Evolutionary conservation across 1,284 basidiomycete species (phyloP), one percentile per base, ranked within the genome.

Genomic region (Naganishia sp.): DNA sequence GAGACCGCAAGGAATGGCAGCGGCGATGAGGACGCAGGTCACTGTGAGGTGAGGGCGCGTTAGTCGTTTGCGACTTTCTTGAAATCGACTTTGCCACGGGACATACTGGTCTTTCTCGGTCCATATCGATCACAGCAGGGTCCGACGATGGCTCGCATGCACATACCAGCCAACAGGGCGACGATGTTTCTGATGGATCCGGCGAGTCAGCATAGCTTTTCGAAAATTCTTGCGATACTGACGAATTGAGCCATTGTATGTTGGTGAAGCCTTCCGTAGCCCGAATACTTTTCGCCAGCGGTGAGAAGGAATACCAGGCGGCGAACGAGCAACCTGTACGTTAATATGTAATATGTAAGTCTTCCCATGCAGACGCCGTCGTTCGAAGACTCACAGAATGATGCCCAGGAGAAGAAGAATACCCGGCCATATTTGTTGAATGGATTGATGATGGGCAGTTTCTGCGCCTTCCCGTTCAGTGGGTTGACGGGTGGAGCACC

Each of bases 241-340:
- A 58, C 56, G 56, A 58, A 72, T 86, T 84, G 39, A 68, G 35
- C 58, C 66, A 55, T 73, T 85, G 79, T 2, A 73, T 77, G 25
- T 78, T 69, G 4, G 84, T 82, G 18, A 87, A 75, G 0, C 82
- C 75, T 60, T 87, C 80, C 71, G 87, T 86, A 10, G 73, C 71
- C 67, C 82, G 83, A 73, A 88, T 85, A 6, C 83, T 85, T 46
- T 86, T 84, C 1, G 86, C 83, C 15, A 88, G 80, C 0, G 86
- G 86, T 18, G 85, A 79, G 72, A 87, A 87, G 0, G 85, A 85
- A 68, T 87, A 88, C 87, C 86, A 88, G 15, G 85, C 62, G n/a
- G 62, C 51, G 43, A 64, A 64, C 2, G 62, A 64, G 52, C 62
- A 64, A 39, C 62, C 62, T 64, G 83, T 23, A 86, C 73, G 69